These are phyloP conservation scores for Xylariaceae sp. DNA, from an alignment of 2,329 filamentous ascomycete species.

Conservation along the genomic window DNA sequence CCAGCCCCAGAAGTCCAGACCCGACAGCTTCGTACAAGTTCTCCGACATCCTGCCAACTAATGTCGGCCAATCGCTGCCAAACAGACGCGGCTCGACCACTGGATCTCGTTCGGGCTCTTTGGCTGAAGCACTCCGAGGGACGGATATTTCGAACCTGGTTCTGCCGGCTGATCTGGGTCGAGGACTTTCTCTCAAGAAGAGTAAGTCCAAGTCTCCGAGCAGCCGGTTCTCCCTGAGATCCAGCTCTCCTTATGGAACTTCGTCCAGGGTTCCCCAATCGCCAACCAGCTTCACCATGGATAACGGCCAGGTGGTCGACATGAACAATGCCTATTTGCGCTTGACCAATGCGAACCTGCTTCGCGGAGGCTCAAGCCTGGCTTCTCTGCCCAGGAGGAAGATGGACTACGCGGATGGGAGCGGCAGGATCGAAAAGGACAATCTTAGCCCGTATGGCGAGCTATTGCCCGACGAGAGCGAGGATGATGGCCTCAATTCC, in stretches of 20 bases:
- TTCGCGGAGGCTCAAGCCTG: slow-evolving; percentile 55
- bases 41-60: slow-evolving; percentile 47
- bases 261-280: slow-evolving; percentile 27
- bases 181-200: slow-evolving; percentile 30
- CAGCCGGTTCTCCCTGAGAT: slow-evolving; percentile 40
- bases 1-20: slow-evolving; percentile 25
- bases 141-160: slow-evolving; percentile 42
- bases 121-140: slow-evolving; percentile 48
- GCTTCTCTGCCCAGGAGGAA: slow-evolving; percentile 54
- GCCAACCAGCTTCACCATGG: slow-evolving; percentile 42
- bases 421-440: slow-evolving; percentile 59
- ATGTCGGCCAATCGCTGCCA: slow-evolving; percentile 39
- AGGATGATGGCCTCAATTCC: slow-evolving; percentile 44
- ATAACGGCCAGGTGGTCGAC: slow-evolving; percentile 56
- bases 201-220: slow-evolving; percentile 48
- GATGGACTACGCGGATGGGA: slow-evolving; percentile 31
- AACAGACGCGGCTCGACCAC: slow-evolving; percentile 28
- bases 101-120: slow-evolving; percentile 28
- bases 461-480: slow-evolving; percentile 57
- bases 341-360: slow-evolving; percentile 63
- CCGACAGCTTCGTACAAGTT: slow-evolving; percentile 54
- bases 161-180: slow-evolving; percentile 38
- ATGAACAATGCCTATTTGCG: slow-evolving; percentile 62
- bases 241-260: slow-evolving; percentile 36
- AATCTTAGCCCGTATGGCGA: slow-evolving; percentile 59